These are phyloP conservation scores for Pseudozyma thailandica DNA, from an alignment of 1,284 basidiomycete species.

Conservation along the genomic window DNA sequence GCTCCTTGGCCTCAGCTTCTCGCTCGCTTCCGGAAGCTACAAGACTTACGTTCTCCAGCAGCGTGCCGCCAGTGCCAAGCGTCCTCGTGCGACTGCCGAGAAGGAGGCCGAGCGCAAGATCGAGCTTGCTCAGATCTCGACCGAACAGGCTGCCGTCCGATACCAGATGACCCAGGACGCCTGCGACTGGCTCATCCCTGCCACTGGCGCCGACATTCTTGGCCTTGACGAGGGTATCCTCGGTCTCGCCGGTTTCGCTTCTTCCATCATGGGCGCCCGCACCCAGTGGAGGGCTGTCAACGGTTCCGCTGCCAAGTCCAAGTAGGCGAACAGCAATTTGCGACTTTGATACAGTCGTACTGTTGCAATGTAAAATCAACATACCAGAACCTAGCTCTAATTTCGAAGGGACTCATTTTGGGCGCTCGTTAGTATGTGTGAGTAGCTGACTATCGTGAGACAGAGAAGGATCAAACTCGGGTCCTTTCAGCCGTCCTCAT, in stretches of 20 bases:
- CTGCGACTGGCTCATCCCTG: constrained; percentile 88
- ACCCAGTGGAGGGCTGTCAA: constrained; percentile 67
- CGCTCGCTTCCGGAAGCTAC: constrained; percentile 60
- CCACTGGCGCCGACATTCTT: constrained; percentile 81
- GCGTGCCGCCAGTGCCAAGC: constrained; percentile 47
- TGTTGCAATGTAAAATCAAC: background rate
- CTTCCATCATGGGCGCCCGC: constrained; percentile 62
- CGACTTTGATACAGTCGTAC: background rate
- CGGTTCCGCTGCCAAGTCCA: constrained; percentile 58
- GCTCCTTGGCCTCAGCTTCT: constrained; percentile 76
- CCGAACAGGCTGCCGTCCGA: constrained; percentile 75
- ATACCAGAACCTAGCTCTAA: background rate
- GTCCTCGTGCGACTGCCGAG: constrained; percentile 72
- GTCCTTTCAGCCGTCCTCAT: no score
- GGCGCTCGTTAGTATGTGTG: no score
- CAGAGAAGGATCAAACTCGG: no score
- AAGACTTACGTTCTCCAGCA: constrained; percentile 65
- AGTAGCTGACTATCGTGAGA: no score
- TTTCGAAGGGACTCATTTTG: background rate
- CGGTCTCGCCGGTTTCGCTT: constrained; percentile 63
- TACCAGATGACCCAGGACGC: constrained; percentile 83
- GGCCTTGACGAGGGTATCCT: constrained; percentile 82
- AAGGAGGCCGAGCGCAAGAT: constrained; percentile 77
- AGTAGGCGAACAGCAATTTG: constrained; percentile 10
- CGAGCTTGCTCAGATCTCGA: constrained; percentile 74